phyloP scores from a whole-genome alignment of 495 filamentous ascomycete species.

The Xylaria castorea region DNA sequence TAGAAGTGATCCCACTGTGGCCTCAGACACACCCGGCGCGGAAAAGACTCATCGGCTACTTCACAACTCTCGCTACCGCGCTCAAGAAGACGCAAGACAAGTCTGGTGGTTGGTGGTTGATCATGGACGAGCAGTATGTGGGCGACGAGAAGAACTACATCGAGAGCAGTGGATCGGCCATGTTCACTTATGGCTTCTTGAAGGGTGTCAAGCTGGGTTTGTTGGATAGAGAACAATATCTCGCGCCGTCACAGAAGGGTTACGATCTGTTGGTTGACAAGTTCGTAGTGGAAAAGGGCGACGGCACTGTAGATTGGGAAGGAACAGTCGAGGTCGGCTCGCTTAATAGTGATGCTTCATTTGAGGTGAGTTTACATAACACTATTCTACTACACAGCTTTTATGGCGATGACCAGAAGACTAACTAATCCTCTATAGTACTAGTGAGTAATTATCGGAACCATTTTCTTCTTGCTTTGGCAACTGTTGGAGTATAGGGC shows the following conservation, averaged over 20 bases:
- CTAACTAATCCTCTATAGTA: slow-evolving; percentile 46
- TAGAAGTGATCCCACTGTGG: slow-evolving; percentile 61
- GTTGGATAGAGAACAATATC: slow-evolving; percentile 40
- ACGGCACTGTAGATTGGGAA: slow-evolving; percentile 57
- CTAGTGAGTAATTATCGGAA: slow-evolving; percentile 39
- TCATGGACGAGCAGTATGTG: slow-evolving; percentile 55
- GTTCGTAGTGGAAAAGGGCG: slow-evolving; percentile 51
- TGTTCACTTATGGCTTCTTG: slow-evolving; percentile 64
- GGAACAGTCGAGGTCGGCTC: slow-evolving; percentile 64
- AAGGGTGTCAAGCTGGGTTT: slow-evolving; percentile 59
- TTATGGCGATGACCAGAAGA: not conserved
- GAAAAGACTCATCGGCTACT: slow-evolving; percentile 45
- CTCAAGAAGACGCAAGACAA: slow-evolving; percentile 54
- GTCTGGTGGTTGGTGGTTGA: slow-evolving; percentile 66
- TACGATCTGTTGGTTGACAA: slow-evolving; percentile 50
- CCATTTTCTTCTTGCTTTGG: too few species aligned
- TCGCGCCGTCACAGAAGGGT: slow-evolving; percentile 44
- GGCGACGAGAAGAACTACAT: slow-evolving; percentile 63
- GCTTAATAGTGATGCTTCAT: slow-evolving; percentile 56
- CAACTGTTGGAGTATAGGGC: too few species aligned
- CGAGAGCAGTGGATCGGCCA: slow-evolving; percentile 64
- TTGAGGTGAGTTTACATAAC: slow-evolving; percentile 41
- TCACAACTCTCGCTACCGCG: slow-evolving; percentile 49
- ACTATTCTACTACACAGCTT: slow-evolving; percentile 11
- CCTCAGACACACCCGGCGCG: slow-evolving; percentile 43